These are phyloP conservation scores for Hanseniaspora occidentalis DNA, from an alignment of 805 yeast genomes.

Conservation along the genomic window DNA sequence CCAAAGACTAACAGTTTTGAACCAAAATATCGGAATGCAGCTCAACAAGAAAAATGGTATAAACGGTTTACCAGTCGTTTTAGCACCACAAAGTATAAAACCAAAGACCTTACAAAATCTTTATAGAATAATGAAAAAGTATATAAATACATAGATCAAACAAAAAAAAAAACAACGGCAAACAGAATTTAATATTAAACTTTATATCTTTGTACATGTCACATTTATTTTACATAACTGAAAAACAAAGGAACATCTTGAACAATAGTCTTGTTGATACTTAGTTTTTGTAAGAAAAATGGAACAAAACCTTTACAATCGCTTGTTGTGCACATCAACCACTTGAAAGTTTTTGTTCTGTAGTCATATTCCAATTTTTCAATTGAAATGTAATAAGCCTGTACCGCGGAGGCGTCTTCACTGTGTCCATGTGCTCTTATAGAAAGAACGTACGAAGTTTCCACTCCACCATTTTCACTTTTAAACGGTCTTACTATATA, in stretches of 20 bases:
- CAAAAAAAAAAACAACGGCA: too few species aligned
- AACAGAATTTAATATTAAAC: too few species aligned
- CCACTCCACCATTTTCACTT: constrained; percentile 9
- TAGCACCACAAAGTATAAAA: too few species aligned
- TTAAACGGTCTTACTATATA: constrained; percentile 18
- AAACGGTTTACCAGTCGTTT: too few species aligned
- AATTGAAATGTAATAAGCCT: constrained; percentile 26
- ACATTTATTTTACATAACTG: constrained; percentile 9
- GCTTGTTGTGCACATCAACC: constrained; percentile 29
- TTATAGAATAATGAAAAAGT: too few species aligned
- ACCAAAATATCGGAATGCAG: too few species aligned
- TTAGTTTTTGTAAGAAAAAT: constrained; percentile 27
- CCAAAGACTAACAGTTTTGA: too few species aligned
- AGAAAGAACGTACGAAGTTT: constrained; percentile 23
- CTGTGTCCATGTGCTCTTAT: constrained; percentile 19
- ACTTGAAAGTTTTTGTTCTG: constrained; percentile 13
- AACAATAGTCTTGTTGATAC: constrained; percentile 27
- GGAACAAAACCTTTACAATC: constrained; percentile 32
- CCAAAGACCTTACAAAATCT: too few species aligned
- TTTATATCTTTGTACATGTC: too few species aligned
- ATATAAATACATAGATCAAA: too few species aligned
- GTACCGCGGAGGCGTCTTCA: constrained; percentile 15
- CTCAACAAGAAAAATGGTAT: too few species aligned
- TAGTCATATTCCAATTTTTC: constrained; percentile 21
- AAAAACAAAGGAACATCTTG: constrained; percentile 28